Evolutionary conservation across 208 protist species (phyloP), one percentile per base, ranked within the genome.

Genomic region (Lotmaria passim): DNA sequence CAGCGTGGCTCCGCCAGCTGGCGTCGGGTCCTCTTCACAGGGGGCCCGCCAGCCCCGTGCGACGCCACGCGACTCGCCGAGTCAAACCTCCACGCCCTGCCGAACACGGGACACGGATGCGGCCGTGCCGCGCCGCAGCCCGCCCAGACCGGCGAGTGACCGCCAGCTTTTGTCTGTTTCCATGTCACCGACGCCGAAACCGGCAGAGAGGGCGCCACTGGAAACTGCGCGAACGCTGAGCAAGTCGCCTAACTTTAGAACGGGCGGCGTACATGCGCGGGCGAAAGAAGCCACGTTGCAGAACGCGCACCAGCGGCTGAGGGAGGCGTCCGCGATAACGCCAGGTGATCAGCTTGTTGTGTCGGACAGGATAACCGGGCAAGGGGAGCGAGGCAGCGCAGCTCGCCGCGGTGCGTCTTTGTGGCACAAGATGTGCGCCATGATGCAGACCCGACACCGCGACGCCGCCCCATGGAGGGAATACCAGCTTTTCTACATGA

Each of bases 401-500:
- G 17, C 14, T 15, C 26, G 46, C 24, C 62, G 56, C 12, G 71
- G 46, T 12, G 15, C 46, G 17, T 69, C 61, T 8, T 39, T 77
- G 62, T 77, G 71, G 71, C 46, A 23, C 17, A 77, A 71, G 63
- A 69, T 77, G 71, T 77, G 71, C 26, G 58, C 39, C 15, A 44
- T 70, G 56, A 71, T 77, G 71, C 53, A 77, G 47, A 30, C 71
- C 0, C 71, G 39, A 14, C 63, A 61, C 17, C 55, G 44, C 34
- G 48, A 48, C 6, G 23, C 23, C 3, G 26, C 55, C 23, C 61
- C 58, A 24, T 74, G 79, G 64, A 52, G 65, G 23, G 64, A 79
- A 61, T 60, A 75, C 24, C 69, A 81, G n/a, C 73, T 90, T 24
- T 87, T 83, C 62, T 90, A 82, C 67, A 69, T 86, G 68, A 63